Evolutionary conservation across 148 eudicot genomes (phyloP), one percentile per base, ranked within the genome.

Genomic region (Rhododendron williamsianum): DNA sequence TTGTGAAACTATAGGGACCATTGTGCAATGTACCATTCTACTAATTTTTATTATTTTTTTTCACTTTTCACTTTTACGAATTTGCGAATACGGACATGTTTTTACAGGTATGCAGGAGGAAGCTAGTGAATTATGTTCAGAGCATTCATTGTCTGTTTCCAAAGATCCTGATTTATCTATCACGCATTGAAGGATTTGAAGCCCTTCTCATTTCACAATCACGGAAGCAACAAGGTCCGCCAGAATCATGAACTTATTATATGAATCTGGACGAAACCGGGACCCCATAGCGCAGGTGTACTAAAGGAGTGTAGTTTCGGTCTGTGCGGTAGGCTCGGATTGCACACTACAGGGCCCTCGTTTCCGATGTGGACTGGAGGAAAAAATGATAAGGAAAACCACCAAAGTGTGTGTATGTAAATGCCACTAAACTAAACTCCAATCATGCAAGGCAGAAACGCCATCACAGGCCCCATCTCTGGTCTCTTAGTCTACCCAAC

Each of bases 91-190:
- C 11, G 11, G 1, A 58, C 65, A 19, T 5, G 65, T 19, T 58
- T 15, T 58, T 21, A 19, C 30, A 36, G 25, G 15, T 7, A 19
- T 9, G 4, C 52, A 38, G 51, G 3, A 35, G 36, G 36, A 35
- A 35, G 36, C 36, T 35, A 81, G 16, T 30, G 60, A 81, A 81
- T 81, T 19, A 35, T 18, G 23, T 27, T 48, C 56, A n/a, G 35
- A 65, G 45, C 45, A 30, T 80, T 80, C 82, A 80, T 80, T 52
- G 81, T 79, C 60, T 11, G 35, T 80, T 51, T 51, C n/a, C 0
- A 16, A 80, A 48, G n/a, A 25, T 30, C 35, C 52, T 15, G 48
- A 36, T 81, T 15, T 81, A 33, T 35, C 16, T 65, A 65, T 8
- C 72, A n/a, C 25, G 2, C 25, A 58, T 58, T 58, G 8, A 33